Percentiles rank a stretch among this genome's conserved stretches.
Conservation (phyloP, 169 alveolate genomes). For the Besnoitia besnoiti region DNA sequence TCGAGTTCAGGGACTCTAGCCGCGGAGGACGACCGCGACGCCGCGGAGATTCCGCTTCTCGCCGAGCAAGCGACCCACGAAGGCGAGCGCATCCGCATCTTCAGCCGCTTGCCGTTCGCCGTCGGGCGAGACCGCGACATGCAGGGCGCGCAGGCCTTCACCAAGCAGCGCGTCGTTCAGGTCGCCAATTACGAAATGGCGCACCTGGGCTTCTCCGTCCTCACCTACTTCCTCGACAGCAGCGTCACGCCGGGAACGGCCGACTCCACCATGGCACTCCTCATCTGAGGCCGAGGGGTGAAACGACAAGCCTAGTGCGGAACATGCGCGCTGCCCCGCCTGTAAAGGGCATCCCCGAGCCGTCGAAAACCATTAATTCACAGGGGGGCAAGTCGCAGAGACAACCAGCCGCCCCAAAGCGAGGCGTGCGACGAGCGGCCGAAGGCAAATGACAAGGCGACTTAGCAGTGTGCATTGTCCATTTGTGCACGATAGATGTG, state of each 20-base stretch:
- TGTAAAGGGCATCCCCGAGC: no score
- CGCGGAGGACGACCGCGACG: background rate
- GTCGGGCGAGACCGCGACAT: background rate
- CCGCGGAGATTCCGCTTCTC: background rate
- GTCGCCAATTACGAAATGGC: conserved; percentile 1
- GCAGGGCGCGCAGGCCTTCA: background rate
- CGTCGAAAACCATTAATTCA: no score
- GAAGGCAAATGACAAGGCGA: no score
- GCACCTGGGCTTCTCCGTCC: background rate
- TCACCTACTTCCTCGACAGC: background rate
- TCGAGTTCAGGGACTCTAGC: background rate
- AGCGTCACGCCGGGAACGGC: background rate
- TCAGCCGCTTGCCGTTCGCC: background rate
- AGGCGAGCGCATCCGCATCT: background rate
- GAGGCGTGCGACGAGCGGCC: no score
- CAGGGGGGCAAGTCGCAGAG: no score
- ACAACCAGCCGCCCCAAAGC: no score
- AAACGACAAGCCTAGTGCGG: background rate
- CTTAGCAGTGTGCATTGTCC: no score
- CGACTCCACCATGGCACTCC: background rate
- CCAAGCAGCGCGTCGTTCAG: background rate
- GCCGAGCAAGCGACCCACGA: background rate
- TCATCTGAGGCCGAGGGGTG: background rate
- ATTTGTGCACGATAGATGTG: no score
- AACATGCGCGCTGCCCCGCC: no score